These are phyloP conservation scores for Picea glauca DNA, from an alignment of 75 land plant species.

Conservation along the genomic window DNA sequence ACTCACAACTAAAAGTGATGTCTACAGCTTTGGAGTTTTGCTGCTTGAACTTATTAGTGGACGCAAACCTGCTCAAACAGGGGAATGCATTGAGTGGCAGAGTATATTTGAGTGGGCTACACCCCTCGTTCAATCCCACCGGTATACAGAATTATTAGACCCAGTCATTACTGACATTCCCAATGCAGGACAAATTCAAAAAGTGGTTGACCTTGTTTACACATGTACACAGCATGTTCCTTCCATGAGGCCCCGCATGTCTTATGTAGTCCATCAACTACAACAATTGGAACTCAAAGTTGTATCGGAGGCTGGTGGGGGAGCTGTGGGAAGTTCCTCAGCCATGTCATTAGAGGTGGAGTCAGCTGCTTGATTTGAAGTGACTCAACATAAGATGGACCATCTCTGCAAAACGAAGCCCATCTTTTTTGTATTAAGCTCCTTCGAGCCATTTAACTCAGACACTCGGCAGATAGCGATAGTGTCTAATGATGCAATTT, in stretches of 20 bases:
- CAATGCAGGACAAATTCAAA: constrained; percentile 56
- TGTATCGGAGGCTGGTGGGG: constrained; percentile 5
- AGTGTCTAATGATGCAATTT: too few relatives aligned
- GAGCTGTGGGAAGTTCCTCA: constrained; percentile 2
- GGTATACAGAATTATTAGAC: constrained; percentile 71
- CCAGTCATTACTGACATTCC: constrained; percentile 67
- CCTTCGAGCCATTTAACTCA: too few relatives aligned
- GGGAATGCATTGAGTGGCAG: constrained; percentile 79
- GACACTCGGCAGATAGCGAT: too few relatives aligned
- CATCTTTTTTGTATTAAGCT: not conserved
- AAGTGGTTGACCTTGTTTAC: constrained; percentile 84
- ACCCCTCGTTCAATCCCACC: constrained; percentile 81
- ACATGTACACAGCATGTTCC: constrained; percentile 96
- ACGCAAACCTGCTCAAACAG: constrained; percentile 73
- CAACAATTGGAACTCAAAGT: constrained; percentile 52
- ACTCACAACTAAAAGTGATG: constrained; percentile 94
- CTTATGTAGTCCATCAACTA: constrained; percentile 89
- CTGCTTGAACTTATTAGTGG: constrained; percentile 90
- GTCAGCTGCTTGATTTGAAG: constrained; percentile 1
- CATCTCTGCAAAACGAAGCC: not conserved
- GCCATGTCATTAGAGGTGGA: constrained; percentile 1
- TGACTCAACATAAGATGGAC: not conserved
- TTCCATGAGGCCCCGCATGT: constrained; percentile 91
- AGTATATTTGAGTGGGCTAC: constrained; percentile 98
- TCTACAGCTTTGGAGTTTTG: constrained; percentile 95